Conservation (phyloP, 805 yeast genomes). For the Sungouiella blattae region DNA sequence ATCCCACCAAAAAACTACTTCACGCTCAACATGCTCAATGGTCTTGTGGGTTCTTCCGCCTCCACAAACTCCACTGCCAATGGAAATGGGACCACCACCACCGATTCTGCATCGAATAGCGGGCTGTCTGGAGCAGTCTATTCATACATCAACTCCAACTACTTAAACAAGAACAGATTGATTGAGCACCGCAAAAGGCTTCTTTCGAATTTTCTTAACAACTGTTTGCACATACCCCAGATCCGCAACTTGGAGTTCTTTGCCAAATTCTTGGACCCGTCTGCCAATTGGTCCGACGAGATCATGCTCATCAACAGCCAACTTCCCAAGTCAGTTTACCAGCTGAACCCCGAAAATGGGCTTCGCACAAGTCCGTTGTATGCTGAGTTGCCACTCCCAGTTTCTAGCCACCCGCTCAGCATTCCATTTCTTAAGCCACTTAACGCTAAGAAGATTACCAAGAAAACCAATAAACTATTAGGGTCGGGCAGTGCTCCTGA, state of each 20-base stretch:
- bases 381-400: conserved; percentile 31
- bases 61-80: background rate
- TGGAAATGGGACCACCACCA: conserved; percentile 1
- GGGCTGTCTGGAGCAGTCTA: conserved; percentile 8
- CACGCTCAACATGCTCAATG: conserved; percentile 32
- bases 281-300: conserved; percentile 78
- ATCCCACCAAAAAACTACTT: conserved; percentile 62
- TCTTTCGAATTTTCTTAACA: conserved; percentile 63
- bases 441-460: conserved; percentile 5
- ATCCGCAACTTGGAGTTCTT: conserved; percentile 62
- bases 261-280: conserved; percentile 79
- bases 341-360: conserved; percentile 45
- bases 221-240: conserved; percentile 59
- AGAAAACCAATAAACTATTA: conserved; percentile 5
- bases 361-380: conserved; percentile 34
- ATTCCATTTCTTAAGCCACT: conserved; percentile 30
- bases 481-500: conserved; percentile 1
- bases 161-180: conserved; percentile 33
- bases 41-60: conserved; percentile 21
- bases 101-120: conserved; percentile 7
- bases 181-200: conserved; percentile 44
- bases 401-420: conserved; percentile 20
- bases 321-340: conserved; percentile 38
- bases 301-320: conserved; percentile 32
- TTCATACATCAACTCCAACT: conserved; percentile 40